These are phyloP conservation scores for Linnemannia elongata DNA, from an alignment of 192 early-diverging fungal genomes.

Conservation along the genomic window DNA sequence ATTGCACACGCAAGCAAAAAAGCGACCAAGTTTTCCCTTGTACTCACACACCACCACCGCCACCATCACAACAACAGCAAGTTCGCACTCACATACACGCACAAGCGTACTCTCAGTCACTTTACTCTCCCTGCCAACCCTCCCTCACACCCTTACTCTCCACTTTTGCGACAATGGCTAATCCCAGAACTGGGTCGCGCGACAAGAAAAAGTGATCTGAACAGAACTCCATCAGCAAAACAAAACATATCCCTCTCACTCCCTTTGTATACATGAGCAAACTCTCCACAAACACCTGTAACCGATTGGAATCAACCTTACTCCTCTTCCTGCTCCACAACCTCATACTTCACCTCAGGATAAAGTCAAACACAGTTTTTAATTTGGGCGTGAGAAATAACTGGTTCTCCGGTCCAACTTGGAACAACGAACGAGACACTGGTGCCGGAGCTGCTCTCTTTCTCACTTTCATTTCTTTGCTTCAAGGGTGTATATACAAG, in stretches of 20 bases:
- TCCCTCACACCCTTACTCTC: not conserved
- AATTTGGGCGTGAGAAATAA: slow-evolving; percentile 4
- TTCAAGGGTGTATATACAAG: not conserved
- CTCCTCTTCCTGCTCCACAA: not conserved
- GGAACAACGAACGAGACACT: not conserved
- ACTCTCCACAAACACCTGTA: not conserved
- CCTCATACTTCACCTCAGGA: not conserved
- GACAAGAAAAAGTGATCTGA: not conserved
- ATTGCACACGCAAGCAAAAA: slow-evolving; percentile 1
- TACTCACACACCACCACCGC: too few species aligned
- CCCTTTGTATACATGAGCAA: not conserved
- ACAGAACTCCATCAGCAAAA: not conserved
- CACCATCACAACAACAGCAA: too few species aligned
- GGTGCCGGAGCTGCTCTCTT: not conserved
- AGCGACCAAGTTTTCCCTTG: not conserved
- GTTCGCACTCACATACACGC: too few species aligned
- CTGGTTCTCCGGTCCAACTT: not conserved
- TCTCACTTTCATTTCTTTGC: not conserved
- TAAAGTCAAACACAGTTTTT: not conserved
- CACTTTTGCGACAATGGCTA: not conserved
- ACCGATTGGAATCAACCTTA: not conserved
- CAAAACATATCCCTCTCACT: not conserved
- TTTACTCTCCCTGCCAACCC: too few species aligned
- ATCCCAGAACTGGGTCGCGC: not conserved
- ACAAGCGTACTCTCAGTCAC: too few species aligned